These are phyloP conservation scores for Schizosaccharomyces osmophilus DNA, from an alignment of 805 yeast genomes.

Conservation along the genomic window DNA sequence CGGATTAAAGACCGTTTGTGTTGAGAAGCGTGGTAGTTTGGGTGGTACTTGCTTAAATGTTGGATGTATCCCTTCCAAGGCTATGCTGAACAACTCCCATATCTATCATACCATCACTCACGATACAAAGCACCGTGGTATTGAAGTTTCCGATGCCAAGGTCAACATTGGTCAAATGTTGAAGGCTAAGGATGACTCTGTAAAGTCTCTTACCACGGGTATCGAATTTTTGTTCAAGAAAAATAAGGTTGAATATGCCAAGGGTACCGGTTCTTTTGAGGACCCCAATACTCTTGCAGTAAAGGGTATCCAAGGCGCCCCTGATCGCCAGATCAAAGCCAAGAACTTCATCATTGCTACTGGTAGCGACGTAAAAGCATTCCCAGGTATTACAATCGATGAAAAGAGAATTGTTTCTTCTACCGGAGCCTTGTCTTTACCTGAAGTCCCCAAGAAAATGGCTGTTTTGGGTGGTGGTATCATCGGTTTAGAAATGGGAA, in stretches of 20 bases:
- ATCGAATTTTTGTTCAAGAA: slow-evolving; percentile 85
- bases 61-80: slow-evolving; percentile 96
- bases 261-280: slow-evolving; percentile 74
- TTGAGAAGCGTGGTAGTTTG: slow-evolving; percentile 83
- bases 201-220: slow-evolving; percentile 75
- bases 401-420: slow-evolving; percentile 93
- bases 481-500: slow-evolving; percentile 97
- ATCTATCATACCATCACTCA: slow-evolving; percentile 68
- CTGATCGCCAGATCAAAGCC: slow-evolving; percentile 47
- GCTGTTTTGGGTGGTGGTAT: slow-evolving; percentile 98
- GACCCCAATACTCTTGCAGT: slow-evolving; percentile 59
- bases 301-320: slow-evolving; percentile 66
- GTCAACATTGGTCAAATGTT: slow-evolving; percentile 60
- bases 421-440: slow-evolving; percentile 67
- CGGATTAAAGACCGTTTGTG: slow-evolving; percentile 82
- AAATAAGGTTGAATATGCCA: slow-evolving; percentile 79
- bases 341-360: slow-evolving; percentile 87
- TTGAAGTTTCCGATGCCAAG: slow-evolving; percentile 43
- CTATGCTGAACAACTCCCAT: slow-evolving; percentile 82
- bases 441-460: slow-evolving; percentile 76
- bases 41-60: slow-evolving; percentile 98
- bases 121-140: slow-evolving; percentile 74
- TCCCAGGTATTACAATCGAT: slow-evolving; percentile 92
- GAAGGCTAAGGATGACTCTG: slow-evolving; percentile 80
- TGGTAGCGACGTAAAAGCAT: slow-evolving; percentile 94